Conservation (phyloP, 108 stramenopile genomes). For the Nitzschia inconspicua region DNA sequence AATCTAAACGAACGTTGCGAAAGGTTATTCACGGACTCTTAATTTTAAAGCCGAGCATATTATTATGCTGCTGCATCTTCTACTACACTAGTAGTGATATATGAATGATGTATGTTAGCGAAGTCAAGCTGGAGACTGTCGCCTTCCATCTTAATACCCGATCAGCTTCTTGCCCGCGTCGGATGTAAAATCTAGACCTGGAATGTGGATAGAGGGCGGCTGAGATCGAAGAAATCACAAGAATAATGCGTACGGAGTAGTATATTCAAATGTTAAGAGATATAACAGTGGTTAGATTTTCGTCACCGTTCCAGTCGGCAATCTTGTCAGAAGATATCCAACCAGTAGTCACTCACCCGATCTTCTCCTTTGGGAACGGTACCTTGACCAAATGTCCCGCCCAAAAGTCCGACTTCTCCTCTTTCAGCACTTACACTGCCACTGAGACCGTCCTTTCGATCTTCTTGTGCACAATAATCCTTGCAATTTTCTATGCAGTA, state of each 20-base stretch:
- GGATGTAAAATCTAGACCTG: slow-evolving; percentile 69
- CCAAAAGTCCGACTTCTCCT: slow-evolving; percentile 76
- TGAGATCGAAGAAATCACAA: not conserved
- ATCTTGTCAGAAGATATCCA: not conserved
- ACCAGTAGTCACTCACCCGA: slow-evolving; percentile 30
- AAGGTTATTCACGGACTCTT: too few relatives aligned
- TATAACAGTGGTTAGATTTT: not conserved
- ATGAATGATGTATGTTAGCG: too few relatives aligned
- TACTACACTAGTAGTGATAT: too few relatives aligned
- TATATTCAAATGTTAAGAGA: not conserved
- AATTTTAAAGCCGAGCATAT: too few relatives aligned
- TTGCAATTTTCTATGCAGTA: slow-evolving; percentile 62
- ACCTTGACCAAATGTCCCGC: slow-evolving; percentile 37
- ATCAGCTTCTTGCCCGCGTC: slow-evolving; percentile 63
- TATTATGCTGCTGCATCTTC: too few relatives aligned
- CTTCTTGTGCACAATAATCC: slow-evolving; percentile 69
- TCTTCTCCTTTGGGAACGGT: slow-evolving; percentile 85
- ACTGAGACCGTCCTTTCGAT: slow-evolving; percentile 76
- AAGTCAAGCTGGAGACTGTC: not conserved
- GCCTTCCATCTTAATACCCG: slow-evolving; percentile 39
- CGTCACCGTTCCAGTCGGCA: not conserved
- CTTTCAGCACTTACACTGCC: slow-evolving; percentile 56
- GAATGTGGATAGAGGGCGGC: slow-evolving; percentile 61
- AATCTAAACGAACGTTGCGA: too few relatives aligned
- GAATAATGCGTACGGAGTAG: not conserved